Conservation (phyloP, 2,329 filamentous ascomycete species). For the Hypoxylon sp. region DNA sequence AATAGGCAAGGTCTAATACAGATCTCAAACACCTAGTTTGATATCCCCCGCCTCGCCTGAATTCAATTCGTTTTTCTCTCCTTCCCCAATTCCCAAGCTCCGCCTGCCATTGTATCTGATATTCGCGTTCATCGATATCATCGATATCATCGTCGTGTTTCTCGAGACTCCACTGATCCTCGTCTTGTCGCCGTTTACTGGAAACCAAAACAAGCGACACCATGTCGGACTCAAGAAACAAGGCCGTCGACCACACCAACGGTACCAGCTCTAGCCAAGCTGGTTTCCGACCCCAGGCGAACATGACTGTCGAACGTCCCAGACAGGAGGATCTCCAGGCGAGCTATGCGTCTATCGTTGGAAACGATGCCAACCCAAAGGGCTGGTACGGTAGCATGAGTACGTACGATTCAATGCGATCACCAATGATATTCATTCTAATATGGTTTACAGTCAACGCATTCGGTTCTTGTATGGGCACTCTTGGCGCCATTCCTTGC, state of each 20-base stretch:
- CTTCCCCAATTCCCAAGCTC: slow-evolving; percentile 10
- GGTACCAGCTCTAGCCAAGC: slow-evolving; percentile 33
- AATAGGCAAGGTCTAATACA: slow-evolving; percentile 17
- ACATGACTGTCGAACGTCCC: slow-evolving; percentile 84
- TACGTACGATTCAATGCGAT: slow-evolving; percentile 32
- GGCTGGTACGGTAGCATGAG: slow-evolving; percentile 90
- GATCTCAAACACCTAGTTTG: slow-evolving; percentile 13
- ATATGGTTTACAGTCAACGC: slow-evolving; percentile 70
- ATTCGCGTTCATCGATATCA: neutral
- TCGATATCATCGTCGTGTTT: slow-evolving; percentile 4
- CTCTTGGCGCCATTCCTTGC: slow-evolving; percentile 88
- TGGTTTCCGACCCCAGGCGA: slow-evolving; percentile 66
- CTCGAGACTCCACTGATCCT: slow-evolving; percentile 12
- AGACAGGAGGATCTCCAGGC: slow-evolving; percentile 87
- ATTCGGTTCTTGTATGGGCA: slow-evolving; percentile 82
- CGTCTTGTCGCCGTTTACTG: neutral
- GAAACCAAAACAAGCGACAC: slow-evolving; percentile 15
- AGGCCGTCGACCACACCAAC: slow-evolving; percentile 45
- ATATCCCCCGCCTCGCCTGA: slow-evolving; percentile 12
- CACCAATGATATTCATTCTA: slow-evolving; percentile 1
- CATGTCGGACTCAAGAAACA: slow-evolving; percentile 45
- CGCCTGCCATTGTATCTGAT: slow-evolving; percentile 1
- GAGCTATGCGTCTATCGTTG: slow-evolving; percentile 78
- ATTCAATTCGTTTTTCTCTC: slow-evolving; percentile 3
- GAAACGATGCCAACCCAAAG: slow-evolving; percentile 77